phyloP scores from a whole-genome alignment of 352 stramenopile genomes.

The Globisporangium mamillatum region DNA sequence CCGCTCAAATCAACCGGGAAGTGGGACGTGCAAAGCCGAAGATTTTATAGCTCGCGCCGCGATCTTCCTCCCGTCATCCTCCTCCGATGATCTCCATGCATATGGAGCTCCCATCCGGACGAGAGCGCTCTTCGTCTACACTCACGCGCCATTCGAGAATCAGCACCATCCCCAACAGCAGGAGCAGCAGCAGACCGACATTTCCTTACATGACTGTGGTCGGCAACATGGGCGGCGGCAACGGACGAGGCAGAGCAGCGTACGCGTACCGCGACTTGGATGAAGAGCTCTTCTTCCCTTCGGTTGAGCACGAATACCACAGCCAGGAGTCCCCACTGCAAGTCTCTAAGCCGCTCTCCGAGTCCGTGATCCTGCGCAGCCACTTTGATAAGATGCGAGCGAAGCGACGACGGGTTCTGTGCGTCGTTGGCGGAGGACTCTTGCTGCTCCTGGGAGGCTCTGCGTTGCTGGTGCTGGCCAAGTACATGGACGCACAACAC shows the following conservation, averaged over 20 bases:
- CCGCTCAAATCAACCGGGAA: not conserved
- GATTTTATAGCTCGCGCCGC: not conserved
- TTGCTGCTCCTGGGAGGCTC: slow-evolving; percentile 10
- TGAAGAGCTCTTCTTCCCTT: slow-evolving; percentile 15
- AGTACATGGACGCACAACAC: slow-evolving; percentile 6
- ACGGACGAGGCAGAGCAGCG: slow-evolving; percentile 8
- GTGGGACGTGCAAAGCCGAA: not conserved
- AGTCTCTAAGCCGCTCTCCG: slow-evolving; percentile 7
- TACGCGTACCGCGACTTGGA: slow-evolving; percentile 21
- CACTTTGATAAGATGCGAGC: slow-evolving; percentile 12
- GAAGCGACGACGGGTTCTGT: slow-evolving; percentile 7
- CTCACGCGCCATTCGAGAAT: not conserved
- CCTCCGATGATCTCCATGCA: not conserved
- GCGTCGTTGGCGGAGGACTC: not conserved
- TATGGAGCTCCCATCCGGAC: not conserved
- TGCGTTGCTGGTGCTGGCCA: not conserved
- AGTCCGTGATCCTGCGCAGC: slow-evolving; percentile 16
- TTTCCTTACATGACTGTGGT: slow-evolving; percentile 2
- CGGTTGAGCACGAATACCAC: slow-evolving; percentile 14
- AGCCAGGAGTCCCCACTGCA: slow-evolving; percentile 16
- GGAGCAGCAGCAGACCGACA: not conserved
- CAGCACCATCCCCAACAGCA: not conserved
- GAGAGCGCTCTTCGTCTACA: not conserved
- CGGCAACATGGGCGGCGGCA: slow-evolving; percentile 9
- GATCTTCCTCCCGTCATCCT: not conserved